phyloP scores from a whole-genome alignment of 2,329 filamentous ascomycete species.

The Lizonia empirigonia region DNA sequence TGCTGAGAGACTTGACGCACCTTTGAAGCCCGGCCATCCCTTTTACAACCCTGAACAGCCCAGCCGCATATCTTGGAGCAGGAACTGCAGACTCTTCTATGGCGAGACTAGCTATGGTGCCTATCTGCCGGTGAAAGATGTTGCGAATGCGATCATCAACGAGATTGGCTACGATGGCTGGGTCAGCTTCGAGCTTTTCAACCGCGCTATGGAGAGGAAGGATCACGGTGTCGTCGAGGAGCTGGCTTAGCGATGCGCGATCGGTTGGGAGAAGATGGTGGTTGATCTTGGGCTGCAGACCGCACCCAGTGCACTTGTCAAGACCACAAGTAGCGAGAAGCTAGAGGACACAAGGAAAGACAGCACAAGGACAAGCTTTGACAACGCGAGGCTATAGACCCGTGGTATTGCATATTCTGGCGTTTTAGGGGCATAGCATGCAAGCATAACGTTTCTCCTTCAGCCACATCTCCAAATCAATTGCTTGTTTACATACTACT shows the following conservation, averaged over 20 bases:
- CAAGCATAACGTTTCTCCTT: conserved; percentile 10
- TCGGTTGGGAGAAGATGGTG: conserved; percentile 58
- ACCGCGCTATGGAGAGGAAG: conserved; percentile 61
- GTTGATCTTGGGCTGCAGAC: conserved; percentile 42
- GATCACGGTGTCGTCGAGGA: conserved; percentile 60
- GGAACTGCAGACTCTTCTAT: conserved; percentile 74
- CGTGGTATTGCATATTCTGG: background rate
- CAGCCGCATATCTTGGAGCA: conserved; percentile 75
- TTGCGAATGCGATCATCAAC: conserved; percentile 66
- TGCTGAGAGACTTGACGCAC: conserved; percentile 65
- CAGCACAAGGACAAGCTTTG: conserved; percentile 18
- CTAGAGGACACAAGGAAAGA: conserved; percentile 17
- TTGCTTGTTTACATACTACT: conserved; percentile 23
- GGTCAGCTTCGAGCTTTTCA: conserved; percentile 75
- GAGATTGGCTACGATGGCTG: conserved; percentile 70
- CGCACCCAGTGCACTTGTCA: background rate
- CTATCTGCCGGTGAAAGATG: conserved; percentile 69
- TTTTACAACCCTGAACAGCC: conserved; percentile 65
- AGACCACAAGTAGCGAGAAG: conserved; percentile 5
- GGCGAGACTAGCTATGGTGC: conserved; percentile 66
- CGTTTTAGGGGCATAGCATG: conserved; percentile 7
- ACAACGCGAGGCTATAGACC: conserved; percentile 8
- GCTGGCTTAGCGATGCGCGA: conserved; percentile 59
- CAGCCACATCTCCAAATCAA: background rate
- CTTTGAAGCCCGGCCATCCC: conserved; percentile 62